Evolutionary conservation across 345 rosid genomes (phyloP).

Genomic region (Barbarea vulgaris): DNA sequence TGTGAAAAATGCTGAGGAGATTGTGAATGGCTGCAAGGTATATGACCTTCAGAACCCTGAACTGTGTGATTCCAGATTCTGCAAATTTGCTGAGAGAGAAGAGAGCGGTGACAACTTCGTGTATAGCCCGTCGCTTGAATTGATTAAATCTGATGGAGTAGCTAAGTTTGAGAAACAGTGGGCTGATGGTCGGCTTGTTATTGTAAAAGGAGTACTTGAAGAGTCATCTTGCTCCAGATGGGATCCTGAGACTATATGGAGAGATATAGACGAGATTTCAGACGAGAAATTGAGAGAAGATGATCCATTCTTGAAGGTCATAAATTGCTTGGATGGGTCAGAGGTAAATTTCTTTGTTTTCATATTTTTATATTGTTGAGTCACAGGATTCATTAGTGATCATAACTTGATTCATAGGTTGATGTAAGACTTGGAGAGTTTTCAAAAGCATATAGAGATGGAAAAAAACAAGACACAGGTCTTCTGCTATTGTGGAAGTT

Average conservation of each 20-base stretch:
- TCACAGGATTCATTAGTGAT: slow-evolving; percentile 28
- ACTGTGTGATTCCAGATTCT: slow-evolving; percentile 43
- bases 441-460: slow-evolving; percentile 69
- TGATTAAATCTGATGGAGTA: slow-evolving; percentile 58
- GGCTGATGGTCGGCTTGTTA: slow-evolving; percentile 72
- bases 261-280: slow-evolving; percentile 67
- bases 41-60: slow-evolving; percentile 42
- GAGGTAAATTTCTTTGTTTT: slow-evolving; percentile 57
- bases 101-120: slow-evolving; percentile 62
- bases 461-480: slow-evolving; percentile 55
- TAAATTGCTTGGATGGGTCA: slow-evolving; percentile 72
- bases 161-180: slow-evolving; percentile 74
- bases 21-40: slow-evolving; percentile 85
- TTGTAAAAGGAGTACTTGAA: slow-evolving; percentile 70
- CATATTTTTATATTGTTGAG: slow-evolving; percentile 31
- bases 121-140: slow-evolving; percentile 63
- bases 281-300: slow-evolving; percentile 72
- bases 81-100: slow-evolving; percentile 59
- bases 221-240: slow-evolving; percentile 63
- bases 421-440: slow-evolving; percentile 77
- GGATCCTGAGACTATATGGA: slow-evolving; percentile 83
- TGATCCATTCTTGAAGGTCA: slow-evolving; percentile 66
- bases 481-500: slow-evolving; percentile 62
- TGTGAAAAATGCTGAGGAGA: slow-evolving; percentile 91
- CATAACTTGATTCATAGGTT: slow-evolving; percentile 53